These are phyloP conservation scores for Acer campestre DNA, from an alignment of 345 rosid species.

Conservation along the genomic window DNA sequence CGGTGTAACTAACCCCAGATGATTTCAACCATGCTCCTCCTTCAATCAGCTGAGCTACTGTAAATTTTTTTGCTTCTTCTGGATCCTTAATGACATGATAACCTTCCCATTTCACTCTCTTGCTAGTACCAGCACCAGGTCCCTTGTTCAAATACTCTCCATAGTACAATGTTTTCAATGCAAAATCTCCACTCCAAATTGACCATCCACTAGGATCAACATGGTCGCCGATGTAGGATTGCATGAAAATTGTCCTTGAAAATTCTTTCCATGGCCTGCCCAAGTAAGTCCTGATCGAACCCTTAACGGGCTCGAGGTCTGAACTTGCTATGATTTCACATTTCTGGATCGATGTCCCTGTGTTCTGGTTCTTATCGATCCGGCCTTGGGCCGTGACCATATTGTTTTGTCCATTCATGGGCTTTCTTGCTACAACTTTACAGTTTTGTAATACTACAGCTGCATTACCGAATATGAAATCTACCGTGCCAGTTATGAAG, in stretches of 20 bases:
- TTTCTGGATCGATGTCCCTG: constrained; percentile 79
- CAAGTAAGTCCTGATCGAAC: constrained; percentile 50
- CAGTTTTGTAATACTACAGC: constrained; percentile 77
- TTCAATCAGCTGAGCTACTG: constrained; percentile 69
- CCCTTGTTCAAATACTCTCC: constrained; percentile 81
- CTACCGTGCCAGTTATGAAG: constrained; percentile 68
- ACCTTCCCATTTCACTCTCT: constrained; percentile 73
- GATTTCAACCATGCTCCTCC: constrained; percentile 79
- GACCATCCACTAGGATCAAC: constrained; percentile 84
- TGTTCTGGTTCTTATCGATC: constrained; percentile 65
- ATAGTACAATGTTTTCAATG: constrained; percentile 69
- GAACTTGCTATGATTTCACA: constrained; percentile 53
- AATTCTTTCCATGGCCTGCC: constrained; percentile 89
- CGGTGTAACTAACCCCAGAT: constrained; percentile 67
- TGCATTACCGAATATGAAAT: constrained; percentile 78
- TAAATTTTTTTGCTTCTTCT: constrained; percentile 64
- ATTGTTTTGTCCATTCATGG: constrained; percentile 58
- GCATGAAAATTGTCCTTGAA: constrained; percentile 69
- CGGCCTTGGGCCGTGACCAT: constrained; percentile 84
- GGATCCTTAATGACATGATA: constrained; percentile 52
- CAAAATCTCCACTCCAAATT: constrained; percentile 63
- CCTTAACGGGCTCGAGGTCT: constrained; percentile 54
- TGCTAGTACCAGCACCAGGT: constrained; percentile 61
- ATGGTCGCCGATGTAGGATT: constrained; percentile 59
- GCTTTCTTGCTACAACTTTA: constrained; percentile 62